phyloP scores from a whole-genome alignment of 2,329 filamentous ascomycete species.

The Penicillium italicum region DNA sequence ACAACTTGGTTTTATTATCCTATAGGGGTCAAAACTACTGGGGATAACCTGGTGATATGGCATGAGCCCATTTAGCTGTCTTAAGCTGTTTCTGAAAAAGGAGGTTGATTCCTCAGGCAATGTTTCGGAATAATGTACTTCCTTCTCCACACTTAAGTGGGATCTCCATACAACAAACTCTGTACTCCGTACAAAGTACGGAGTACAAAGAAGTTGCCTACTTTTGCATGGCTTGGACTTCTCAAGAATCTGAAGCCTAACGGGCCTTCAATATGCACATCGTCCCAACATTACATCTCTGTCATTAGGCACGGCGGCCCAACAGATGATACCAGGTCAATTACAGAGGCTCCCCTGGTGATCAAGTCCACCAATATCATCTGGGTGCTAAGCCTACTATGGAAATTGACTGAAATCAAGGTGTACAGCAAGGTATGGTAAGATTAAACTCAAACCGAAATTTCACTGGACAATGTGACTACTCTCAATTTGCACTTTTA shows the following conservation, averaged over 20 bases:
- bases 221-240: not conserved
- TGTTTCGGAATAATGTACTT: not conserved
- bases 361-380: constrained; percentile 37
- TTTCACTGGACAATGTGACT: no score
- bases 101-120: not conserved
- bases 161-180: no score
- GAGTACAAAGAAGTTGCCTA: no score
- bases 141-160: constrained; percentile 2
- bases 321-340: constrained; percentile 69
- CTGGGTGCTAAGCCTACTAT: not conserved
- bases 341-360: no score
- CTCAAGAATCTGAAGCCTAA: not conserved
- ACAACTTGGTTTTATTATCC: not conserved
- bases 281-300: not conserved
- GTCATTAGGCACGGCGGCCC: constrained; percentile 75
- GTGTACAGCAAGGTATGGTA: no score
- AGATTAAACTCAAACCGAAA: no score
- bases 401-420: no score
- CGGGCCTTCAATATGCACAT: not conserved
- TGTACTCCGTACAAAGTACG: not conserved
- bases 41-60: not conserved
- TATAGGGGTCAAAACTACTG: not conserved
- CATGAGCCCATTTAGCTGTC: not conserved
- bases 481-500: no score
- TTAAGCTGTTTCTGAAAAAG: no score